Percentiles rank a stretch among this genome's conserved stretches.
Conservation (phyloP, 139 green algal species). For the Axilococcus clingmanii region DNA sequence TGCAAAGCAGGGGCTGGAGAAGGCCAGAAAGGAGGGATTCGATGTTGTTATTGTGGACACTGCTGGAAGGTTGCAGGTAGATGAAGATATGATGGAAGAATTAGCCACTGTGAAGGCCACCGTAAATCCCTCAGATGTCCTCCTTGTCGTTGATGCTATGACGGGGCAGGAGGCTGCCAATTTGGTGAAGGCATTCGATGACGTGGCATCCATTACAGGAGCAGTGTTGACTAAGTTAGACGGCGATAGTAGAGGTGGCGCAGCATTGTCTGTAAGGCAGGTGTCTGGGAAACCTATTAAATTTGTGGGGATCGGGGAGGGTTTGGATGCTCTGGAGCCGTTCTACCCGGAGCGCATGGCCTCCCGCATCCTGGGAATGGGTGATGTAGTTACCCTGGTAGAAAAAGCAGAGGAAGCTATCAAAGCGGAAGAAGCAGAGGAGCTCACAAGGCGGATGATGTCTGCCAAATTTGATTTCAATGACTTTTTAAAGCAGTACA, state of each 20-base stretch:
- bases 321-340: constrained; percentile 89
- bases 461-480: constrained; percentile 97
- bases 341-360: constrained; percentile 98
- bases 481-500: constrained; percentile 93
- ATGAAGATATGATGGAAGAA: constrained; percentile 86
- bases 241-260: constrained; percentile 89
- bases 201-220: constrained; percentile 58
- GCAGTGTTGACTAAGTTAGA: constrained; percentile 98
- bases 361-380: constrained; percentile 88
- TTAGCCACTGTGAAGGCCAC: constrained; percentile 57
- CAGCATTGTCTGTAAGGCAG: constrained; percentile 86
- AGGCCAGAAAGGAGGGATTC: constrained; percentile 49
- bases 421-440: constrained; percentile 73
- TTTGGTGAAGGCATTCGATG: constrained; percentile 91
- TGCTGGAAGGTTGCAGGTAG: constrained; percentile 87
- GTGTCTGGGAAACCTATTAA: constrained; percentile 95
- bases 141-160: constrained; percentile 99
- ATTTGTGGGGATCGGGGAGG: constrained; percentile 95
- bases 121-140: constrained; percentile 78
- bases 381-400: constrained; percentile 91
- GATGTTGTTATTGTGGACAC: constrained; percentile 96
- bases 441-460: constrained; percentile 1
- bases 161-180: constrained; percentile 86
- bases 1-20: constrained; percentile 49
- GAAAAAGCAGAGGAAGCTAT: constrained; percentile 84